Percentiles rank a stretch among this genome's conserved stretches.
Conservation (phyloP, 106 monocot species). For the Cymbidium sinense region DNA sequence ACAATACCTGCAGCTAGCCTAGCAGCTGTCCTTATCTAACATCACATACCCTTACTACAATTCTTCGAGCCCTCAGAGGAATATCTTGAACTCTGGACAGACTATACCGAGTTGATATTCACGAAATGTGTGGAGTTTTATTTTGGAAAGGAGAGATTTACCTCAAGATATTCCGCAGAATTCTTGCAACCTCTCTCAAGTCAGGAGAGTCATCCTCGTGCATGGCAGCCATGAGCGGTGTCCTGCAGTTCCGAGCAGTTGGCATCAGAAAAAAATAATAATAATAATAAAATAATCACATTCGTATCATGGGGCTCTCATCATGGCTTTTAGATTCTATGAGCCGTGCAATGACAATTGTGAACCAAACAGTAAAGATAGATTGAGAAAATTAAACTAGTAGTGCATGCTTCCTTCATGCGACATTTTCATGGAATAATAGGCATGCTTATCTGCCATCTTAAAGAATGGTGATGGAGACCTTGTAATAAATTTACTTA, state of each 20-base stretch:
- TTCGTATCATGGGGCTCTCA: background rate
- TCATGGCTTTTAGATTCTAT: too few relatives aligned
- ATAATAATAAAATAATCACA: background rate
- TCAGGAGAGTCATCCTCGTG: slow-evolving; percentile 81
- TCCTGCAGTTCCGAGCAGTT: slow-evolving; percentile 28
- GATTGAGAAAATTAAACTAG: too few relatives aligned
- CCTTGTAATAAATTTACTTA: too few relatives aligned
- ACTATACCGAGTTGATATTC: background rate
- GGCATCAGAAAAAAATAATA: background rate
- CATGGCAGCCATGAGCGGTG: slow-evolving; percentile 72
- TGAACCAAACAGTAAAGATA: too few relatives aligned
- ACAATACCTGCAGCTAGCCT: slow-evolving; percentile 85
- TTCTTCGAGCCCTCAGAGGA: slow-evolving; percentile 59
- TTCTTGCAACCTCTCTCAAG: slow-evolving; percentile 58
- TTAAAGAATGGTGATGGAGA: too few relatives aligned
- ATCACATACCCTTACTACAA: slow-evolving; percentile 77
- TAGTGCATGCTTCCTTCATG: too few relatives aligned
- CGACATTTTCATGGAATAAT: too few relatives aligned
- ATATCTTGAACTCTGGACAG: slow-evolving; percentile 37
- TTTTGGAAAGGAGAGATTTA: slow-evolving; percentile 1
- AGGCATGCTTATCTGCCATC: too few relatives aligned
- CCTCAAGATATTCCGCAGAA: slow-evolving; percentile 62
- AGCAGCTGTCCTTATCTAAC: slow-evolving; percentile 76
- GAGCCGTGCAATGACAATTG: too few relatives aligned
- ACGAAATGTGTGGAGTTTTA: background rate